Evolutionary conservation across 129 eudicot genomes (phyloP).

Genomic region (Apium graveolens): DNA sequence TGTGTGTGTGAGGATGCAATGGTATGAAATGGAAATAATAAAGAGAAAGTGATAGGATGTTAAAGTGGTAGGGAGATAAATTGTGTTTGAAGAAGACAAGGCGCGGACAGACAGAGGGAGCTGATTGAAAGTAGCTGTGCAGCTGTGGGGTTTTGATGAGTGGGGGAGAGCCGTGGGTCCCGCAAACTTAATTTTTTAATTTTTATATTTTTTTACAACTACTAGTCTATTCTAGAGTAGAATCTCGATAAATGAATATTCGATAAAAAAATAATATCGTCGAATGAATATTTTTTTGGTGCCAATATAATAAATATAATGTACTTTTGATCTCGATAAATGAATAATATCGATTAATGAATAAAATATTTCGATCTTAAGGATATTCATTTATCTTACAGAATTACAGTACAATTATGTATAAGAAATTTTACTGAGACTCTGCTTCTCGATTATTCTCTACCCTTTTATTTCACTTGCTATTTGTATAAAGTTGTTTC

Average conservation of each 20-base stretch:
- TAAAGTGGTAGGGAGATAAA: slow-evolving; percentile 16
- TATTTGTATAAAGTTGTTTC: slow-evolving; percentile 39
- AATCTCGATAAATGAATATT: no score
- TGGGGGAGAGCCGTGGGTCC: slow-evolving; percentile 30
- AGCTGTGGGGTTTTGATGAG: slow-evolving; percentile 42
- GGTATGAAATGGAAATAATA: slow-evolving; percentile 1
- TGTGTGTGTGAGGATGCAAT: slow-evolving; percentile 1
- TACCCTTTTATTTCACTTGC: slow-evolving; percentile 22
- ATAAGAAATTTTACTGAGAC: neutral
- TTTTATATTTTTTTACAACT: neutral
- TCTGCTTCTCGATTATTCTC: neutral
- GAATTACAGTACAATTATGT: neutral
- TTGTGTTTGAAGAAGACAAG: slow-evolving; percentile 27
- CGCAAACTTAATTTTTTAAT: neutral
- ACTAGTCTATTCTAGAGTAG: neutral
- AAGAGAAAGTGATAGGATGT: slow-evolving; percentile 16
- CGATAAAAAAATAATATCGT: no score
- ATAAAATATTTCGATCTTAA: no score
- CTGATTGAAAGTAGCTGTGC: slow-evolving; percentile 16
- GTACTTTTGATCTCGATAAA: no score
- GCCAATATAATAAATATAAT: no score
- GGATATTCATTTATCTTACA: no score
- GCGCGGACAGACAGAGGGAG: slow-evolving; percentile 15
- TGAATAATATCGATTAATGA: no score
- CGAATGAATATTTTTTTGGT: no score